Percentiles rank a stretch among this genome's conserved stretches.
Evolutionary conservation across 139 green algal species (phyloP).

Genomic region (Pycnococcus provasolii): DNA sequence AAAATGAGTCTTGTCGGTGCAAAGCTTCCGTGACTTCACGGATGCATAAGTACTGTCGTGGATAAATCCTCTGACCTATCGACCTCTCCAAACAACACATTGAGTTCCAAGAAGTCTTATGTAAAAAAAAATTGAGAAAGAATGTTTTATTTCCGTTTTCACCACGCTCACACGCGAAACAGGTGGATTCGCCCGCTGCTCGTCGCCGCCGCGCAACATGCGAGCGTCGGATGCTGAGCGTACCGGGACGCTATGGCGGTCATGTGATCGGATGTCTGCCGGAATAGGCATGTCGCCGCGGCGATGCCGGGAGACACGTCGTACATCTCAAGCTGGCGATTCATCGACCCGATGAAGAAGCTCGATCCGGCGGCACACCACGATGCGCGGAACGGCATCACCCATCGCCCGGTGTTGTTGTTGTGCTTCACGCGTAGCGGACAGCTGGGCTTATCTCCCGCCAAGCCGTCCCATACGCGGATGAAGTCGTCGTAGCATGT

Average conservation of each 20-base stretch:
- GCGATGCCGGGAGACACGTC: not conserved
- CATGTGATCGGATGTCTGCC: slow-evolving; percentile 28
- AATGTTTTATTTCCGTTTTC: slow-evolving; percentile 16
- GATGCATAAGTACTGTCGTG: no score
- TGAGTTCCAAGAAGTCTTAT: no score
- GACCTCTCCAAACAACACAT: not conserved
- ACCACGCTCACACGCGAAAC: slow-evolving; percentile 30
- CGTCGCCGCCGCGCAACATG: slow-evolving; percentile 38
- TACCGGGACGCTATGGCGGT: slow-evolving; percentile 46
- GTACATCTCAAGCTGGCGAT: slow-evolving; percentile 36
- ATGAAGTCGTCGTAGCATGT: slow-evolving; percentile 33
- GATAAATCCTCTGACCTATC: no score
- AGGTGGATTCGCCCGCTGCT: slow-evolving; percentile 26
- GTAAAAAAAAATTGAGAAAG: not conserved
- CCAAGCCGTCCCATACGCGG: slow-evolving; percentile 14
- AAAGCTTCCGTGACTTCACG: no score
- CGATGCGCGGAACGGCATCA: slow-evolving; percentile 36
- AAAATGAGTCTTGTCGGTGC: no score
- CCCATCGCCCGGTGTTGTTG: slow-evolving; percentile 55
- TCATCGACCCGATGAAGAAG: slow-evolving; percentile 45
- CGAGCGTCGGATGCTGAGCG: slow-evolving; percentile 30
- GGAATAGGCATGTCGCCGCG: not conserved
- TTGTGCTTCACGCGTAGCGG: slow-evolving; percentile 38
- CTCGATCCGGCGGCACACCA: slow-evolving; percentile 30
- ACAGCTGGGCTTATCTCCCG: not conserved